phyloP scores from a whole-genome alignment of 805 yeast genomes.

The Saccharomycopsis sp. region DNA sequence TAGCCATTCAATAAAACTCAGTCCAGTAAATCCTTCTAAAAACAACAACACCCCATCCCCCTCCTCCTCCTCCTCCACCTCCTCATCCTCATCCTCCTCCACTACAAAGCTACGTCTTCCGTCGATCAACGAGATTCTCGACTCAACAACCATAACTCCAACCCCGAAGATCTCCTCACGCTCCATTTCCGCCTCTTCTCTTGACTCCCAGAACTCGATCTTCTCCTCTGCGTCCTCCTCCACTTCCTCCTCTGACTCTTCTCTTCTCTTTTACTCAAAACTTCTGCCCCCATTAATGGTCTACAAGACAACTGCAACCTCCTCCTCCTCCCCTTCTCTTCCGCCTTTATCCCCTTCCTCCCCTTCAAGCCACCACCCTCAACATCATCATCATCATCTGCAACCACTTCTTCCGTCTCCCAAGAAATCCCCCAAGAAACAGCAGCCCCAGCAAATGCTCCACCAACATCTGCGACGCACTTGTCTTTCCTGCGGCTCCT shows the following conservation, averaged over 20 bases:
- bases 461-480: conserved; percentile 33
- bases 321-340: conserved; percentile 11
- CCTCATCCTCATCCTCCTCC: neutral
- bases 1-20: conserved; percentile 2
- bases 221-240: conserved; percentile 7
- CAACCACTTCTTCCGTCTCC: conserved; percentile 13
- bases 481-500: conserved; percentile 86
- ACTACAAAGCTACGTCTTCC: conserved; percentile 13
- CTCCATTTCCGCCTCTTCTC: conserved; percentile 15
- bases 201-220: conserved; percentile 17
- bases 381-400: neutral
- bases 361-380: conserved; percentile 1
- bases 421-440: conserved; percentile 18
- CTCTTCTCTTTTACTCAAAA: conserved; percentile 1
- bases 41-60: neutral
- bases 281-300: conserved; percentile 1
- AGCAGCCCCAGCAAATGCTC: neutral
- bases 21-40: conserved; percentile 4
- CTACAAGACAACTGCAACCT: conserved; percentile 10
- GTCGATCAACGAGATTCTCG: conserved; percentile 17
- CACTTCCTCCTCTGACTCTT: conserved; percentile 1
- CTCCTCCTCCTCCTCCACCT: neutral
- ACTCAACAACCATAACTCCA: neutral
- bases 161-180: neutral
- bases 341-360: conserved; percentile 1